Base-by-base conservation (phyloP, 805 yeast species). In the Lipomyces orientalis region DNA sequence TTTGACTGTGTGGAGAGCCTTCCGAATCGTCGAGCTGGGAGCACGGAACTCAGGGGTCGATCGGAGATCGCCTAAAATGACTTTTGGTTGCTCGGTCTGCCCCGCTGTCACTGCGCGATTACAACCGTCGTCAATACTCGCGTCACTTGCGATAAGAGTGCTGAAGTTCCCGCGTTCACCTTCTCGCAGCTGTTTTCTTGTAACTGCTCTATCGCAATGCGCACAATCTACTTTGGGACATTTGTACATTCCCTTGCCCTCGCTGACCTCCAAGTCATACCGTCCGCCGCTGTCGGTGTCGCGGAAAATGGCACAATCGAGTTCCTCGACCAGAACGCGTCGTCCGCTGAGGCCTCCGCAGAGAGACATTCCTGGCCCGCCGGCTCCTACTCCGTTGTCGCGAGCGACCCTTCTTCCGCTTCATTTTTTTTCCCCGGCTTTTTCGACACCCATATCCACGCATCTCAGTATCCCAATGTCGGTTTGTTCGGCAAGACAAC, bases 401-500 rank as follows among this genome's bases (percentile, higher is more conserved):
- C 58, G 4, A 56, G 62, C 22, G 25, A 33, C 9, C 58, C 58
- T 31, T 51, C 37, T 4, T 56, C 63, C 70, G 46, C 57, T 57
- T 19, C 61, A 59, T 94, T 94, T 76, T 87, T 89, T 74, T 87
- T 91, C 74, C 96, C 96, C 0, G 96, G 96, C 0, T 90, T 90
- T 73, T 79, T 90, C 4, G 96, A 91, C 73, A 89, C 95, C 0
- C 96, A 90, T 76, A 88, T 89, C 58, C 96, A 90, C 77, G 95
- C 96, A 1, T 88, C 96, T 1, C 96, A 90, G 77, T 90, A 86
- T 74, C 95, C 95, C 12, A 90, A 90, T 76, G 82, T 83, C 59
- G 95, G 96, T 10, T 87, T 95, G 33, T 94, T 96, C 69, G 93
- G 97, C 33, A 89, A 88, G 67, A 82, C 91, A 1, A 94, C 97